A percentile compares a stretch with the other conserved stretches of the same genome.
These are phyloP conservation scores for Corchorus olitorius DNA, from an alignment of 345 rosid genomes.

Conservation along the genomic window DNA sequence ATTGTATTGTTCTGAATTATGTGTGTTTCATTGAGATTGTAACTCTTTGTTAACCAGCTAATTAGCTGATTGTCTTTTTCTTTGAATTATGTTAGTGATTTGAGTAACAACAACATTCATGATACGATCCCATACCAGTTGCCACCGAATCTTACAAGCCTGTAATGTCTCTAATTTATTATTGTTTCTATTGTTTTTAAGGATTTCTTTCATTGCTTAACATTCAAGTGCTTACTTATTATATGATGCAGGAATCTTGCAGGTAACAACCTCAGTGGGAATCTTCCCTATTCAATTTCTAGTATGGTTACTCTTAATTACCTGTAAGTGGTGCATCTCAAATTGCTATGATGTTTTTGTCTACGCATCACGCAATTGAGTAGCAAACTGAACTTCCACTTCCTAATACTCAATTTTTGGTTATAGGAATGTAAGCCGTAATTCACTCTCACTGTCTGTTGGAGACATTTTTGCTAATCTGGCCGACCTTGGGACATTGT, in stretches of 20 bases:
- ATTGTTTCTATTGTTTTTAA: conserved; percentile 11
- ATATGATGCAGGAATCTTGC: conserved; percentile 81
- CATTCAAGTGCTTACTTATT: conserved; percentile 14
- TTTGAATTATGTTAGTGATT: conserved; percentile 56
- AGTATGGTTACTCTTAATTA: conserved; percentile 67
- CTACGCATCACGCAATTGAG: not conserved
- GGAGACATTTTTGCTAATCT: conserved; percentile 74
- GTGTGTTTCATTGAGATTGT: not conserved
- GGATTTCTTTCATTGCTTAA: conserved; percentile 14
- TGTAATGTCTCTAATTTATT: conserved; percentile 54
- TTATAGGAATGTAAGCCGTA: conserved; percentile 75
- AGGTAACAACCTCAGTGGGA: conserved; percentile 77
- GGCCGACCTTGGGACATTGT: conserved; percentile 60
- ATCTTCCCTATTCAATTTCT: conserved; percentile 90
- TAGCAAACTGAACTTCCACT: conserved; percentile 11
- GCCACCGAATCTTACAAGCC: conserved; percentile 93
- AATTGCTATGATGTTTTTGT: conserved; percentile 25
- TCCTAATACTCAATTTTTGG: conserved; percentile 13
- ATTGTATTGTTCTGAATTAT: not conserved
- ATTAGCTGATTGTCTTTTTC: conserved; percentile 18
- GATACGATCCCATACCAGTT: conserved; percentile 89
- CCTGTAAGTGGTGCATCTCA: conserved; percentile 60
- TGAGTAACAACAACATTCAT: conserved; percentile 82
- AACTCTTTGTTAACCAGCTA: conserved; percentile 22
- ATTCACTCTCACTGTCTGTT: conserved; percentile 66